Conservation (phyloP, 2,329 filamentous ascomycete species). For the Phaeosphaeriaceae sp. region DNA sequence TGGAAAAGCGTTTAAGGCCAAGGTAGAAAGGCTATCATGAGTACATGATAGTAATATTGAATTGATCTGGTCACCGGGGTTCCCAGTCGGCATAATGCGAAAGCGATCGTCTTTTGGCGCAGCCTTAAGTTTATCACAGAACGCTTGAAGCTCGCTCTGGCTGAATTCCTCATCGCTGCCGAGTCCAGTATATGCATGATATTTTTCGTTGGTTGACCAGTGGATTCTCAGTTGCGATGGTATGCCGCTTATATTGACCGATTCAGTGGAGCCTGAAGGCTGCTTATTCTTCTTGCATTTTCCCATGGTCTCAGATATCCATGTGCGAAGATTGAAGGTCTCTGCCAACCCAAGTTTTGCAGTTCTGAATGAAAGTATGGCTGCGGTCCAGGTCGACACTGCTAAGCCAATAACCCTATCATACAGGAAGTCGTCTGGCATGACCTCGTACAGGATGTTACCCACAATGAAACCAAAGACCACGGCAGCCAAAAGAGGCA, state of each 20-base stretch:
- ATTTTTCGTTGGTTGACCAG: slow-evolving; percentile 35
- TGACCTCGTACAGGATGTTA: slow-evolving; percentile 50
- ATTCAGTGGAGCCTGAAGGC: slow-evolving; percentile 23
- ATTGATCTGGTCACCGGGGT: slow-evolving; percentile 55
- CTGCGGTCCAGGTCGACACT: slow-evolving; percentile 59
- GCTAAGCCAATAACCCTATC: slow-evolving; percentile 57
- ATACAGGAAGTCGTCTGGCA: slow-evolving; percentile 50
- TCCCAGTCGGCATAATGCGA: slow-evolving; percentile 47
- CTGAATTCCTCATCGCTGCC: slow-evolving; percentile 56
- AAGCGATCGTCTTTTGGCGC: slow-evolving; percentile 53
- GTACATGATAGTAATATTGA: slow-evolving; percentile 50
- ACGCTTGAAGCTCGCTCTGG: slow-evolving; percentile 58
- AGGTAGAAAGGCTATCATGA: slow-evolving; percentile 40
- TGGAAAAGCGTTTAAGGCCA: slow-evolving; percentile 55
- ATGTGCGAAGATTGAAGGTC: slow-evolving; percentile 33
- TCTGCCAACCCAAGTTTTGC: slow-evolving; percentile 58
- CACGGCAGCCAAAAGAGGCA: slow-evolving; percentile 56
- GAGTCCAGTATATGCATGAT: slow-evolving; percentile 53
- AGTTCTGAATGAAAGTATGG: slow-evolving; percentile 56
- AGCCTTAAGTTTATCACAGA: slow-evolving; percentile 52
- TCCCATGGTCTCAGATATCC: slow-evolving; percentile 30
- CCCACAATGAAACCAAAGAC: slow-evolving; percentile 56
- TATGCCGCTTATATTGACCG: slow-evolving; percentile 33
- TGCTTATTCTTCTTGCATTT: slow-evolving; percentile 15
- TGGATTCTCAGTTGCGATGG: slow-evolving; percentile 26